These are phyloP conservation scores for Candida andamanensis DNA, from an alignment of 805 yeast genomes.

Conservation along the genomic window DNA sequence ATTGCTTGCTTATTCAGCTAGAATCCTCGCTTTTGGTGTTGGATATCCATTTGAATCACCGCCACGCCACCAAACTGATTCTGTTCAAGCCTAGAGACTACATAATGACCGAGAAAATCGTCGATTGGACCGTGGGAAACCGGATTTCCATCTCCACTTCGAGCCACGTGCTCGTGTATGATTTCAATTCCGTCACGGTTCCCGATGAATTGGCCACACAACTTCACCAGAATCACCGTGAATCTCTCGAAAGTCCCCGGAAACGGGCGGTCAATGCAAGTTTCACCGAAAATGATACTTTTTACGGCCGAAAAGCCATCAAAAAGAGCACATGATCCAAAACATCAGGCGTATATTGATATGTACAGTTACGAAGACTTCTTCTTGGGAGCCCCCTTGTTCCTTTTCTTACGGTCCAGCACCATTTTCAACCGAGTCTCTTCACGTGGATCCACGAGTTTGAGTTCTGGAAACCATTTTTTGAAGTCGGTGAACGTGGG, in stretches of 20 bases:
- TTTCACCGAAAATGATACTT: slow-evolving; percentile 9
- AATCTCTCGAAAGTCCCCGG: not conserved
- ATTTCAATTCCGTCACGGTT: slow-evolving; percentile 2
- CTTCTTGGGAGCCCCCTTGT: slow-evolving; percentile 84
- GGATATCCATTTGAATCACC: slow-evolving; percentile 5
- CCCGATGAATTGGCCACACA: too few species aligned
- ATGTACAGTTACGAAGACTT: slow-evolving; percentile 18
- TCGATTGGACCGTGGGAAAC: not conserved
- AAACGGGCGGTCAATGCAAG: not conserved
- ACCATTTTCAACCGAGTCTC: slow-evolving; percentile 63
- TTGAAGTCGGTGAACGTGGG: slow-evolving; percentile 60
- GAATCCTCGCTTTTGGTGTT: slow-evolving; percentile 5
- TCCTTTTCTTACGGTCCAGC: slow-evolving; percentile 69
- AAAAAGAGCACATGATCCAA: too few species aligned
- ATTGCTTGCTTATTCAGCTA: slow-evolving; percentile 7
- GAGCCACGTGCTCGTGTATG: slow-evolving; percentile 3
- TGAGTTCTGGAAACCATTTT: slow-evolving; percentile 44
- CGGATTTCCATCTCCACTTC: slow-evolving; percentile 1
- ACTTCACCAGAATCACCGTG: not conserved
- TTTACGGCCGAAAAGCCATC: too few species aligned
- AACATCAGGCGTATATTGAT: too few species aligned
- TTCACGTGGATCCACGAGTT: slow-evolving; percentile 63
- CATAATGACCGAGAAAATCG: slow-evolving; percentile 7
- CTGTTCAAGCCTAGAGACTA: slow-evolving; percentile 8
- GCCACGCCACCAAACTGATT: slow-evolving; percentile 4